Evolutionary conservation across 2,329 filamentous ascomycete species (phyloP).

Genomic region (Fusarium bulbicola): DNA sequence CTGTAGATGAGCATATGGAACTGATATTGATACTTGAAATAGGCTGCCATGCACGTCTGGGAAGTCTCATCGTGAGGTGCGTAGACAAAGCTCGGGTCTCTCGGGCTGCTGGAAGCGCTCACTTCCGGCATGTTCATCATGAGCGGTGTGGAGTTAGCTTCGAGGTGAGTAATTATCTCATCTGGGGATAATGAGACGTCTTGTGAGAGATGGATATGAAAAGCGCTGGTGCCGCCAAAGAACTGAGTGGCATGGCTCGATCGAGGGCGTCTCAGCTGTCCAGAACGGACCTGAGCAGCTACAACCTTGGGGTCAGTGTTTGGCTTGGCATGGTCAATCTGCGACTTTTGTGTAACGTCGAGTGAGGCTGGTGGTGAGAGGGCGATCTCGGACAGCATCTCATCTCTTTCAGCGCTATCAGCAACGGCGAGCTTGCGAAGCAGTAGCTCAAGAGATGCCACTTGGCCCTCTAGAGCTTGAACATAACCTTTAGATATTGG

Average conservation of each 20-base stretch:
- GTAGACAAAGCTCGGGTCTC: conserved; percentile 46
- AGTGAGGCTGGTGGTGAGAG: conserved; percentile 36
- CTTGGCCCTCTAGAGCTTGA: conserved; percentile 57
- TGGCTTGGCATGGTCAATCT: conserved; percentile 34
- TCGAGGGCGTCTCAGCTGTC: conserved; percentile 51
- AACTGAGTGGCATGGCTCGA: conserved; percentile 55
- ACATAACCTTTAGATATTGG: conserved; percentile 58
- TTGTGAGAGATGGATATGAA: conserved; percentile 50
- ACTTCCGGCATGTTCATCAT: conserved; percentile 14
- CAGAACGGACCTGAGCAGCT: conserved; percentile 46
- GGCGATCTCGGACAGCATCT: conserved; percentile 53
- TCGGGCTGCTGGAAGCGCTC: conserved; percentile 30
- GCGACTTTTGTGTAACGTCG: conserved; percentile 18
- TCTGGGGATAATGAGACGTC: conserved; percentile 37
- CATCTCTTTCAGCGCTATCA: conserved; percentile 50
- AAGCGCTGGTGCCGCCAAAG: conserved; percentile 59
- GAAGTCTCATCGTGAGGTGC: conserved; percentile 56
- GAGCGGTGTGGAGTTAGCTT: conserved; percentile 16
- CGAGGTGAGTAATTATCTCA: conserved; percentile 18
- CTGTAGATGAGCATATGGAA: conserved; percentile 61
- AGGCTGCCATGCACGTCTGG: conserved; percentile 56
- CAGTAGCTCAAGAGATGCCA: conserved; percentile 56
- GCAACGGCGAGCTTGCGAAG: conserved; percentile 55
- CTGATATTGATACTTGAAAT: conserved; percentile 59
- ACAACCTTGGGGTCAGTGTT: conserved; percentile 45